Evolutionary conservation across 2,329 filamentous ascomycete genomes (phyloP).

Genomic region (Immersiporthe knoxdaviesiana): DNA sequence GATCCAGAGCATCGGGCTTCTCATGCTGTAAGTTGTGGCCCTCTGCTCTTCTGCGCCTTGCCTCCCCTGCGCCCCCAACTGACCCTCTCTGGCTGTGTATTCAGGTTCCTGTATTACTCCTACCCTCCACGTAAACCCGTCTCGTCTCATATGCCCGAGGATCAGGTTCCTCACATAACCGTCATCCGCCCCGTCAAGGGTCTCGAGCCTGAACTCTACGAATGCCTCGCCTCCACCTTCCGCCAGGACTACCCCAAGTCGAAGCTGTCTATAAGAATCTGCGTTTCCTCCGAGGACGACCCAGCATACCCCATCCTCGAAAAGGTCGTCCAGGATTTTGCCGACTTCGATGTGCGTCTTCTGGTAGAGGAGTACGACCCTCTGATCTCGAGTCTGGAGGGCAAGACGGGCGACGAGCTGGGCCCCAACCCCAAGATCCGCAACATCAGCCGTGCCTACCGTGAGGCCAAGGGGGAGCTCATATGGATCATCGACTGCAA

Average conservation of each 20-base stretch:
- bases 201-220: constrained; percentile 85
- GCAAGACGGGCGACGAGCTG: constrained; percentile 57
- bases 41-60: neutral
- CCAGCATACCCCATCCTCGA: constrained; percentile 76
- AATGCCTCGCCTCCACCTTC: constrained; percentile 87
- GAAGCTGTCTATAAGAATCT: constrained; percentile 80
- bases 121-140: constrained; percentile 51
- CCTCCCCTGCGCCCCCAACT: too few species aligned
- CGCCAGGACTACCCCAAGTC: constrained; percentile 77
- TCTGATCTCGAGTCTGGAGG: constrained; percentile 58
- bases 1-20: constrained; percentile 60
- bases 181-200: constrained; percentile 93
- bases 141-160: constrained; percentile 52
- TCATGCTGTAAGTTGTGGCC: constrained; percentile 51
- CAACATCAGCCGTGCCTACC: constrained; percentile 91
- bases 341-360: constrained; percentile 68
- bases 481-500: constrained; percentile 98
- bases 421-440: constrained; percentile 98
- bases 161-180: constrained; percentile 78
- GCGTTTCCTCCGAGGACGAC: constrained; percentile 74
- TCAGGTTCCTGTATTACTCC: constrained; percentile 59
- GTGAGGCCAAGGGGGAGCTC: constrained; percentile 82
- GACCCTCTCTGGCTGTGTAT: neutral
- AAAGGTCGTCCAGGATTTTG: constrained; percentile 72
- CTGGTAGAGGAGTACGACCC: constrained; percentile 84